phyloP scores from a whole-genome alignment of 73 alveolate species.

The Stentor roeselii region DNA sequence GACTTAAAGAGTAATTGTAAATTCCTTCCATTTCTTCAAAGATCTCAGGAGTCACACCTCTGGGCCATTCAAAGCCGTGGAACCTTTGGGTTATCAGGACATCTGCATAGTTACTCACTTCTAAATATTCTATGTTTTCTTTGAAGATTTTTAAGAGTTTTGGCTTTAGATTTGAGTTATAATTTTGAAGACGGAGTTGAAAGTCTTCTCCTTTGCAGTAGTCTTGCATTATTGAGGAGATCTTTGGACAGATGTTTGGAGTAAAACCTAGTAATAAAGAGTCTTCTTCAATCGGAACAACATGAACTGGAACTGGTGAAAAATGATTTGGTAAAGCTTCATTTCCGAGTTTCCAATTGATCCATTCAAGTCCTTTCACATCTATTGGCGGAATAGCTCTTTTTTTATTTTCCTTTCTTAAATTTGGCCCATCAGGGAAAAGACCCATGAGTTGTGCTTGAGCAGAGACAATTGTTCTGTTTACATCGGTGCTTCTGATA shows the following conservation, averaged over 20 bases:
- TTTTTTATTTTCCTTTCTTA: background rate
- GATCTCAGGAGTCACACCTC: background rate
- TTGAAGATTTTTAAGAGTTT: background rate
- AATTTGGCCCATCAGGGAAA: constrained; percentile 19
- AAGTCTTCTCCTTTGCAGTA: background rate
- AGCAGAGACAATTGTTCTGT: constrained; percentile 18
- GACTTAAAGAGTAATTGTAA: background rate
- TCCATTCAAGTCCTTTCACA: background rate
- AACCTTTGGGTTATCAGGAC: background rate
- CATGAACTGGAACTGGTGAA: constrained; percentile 25
- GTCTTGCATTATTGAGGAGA: background rate
- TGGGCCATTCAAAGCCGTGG: constrained; percentile 8
- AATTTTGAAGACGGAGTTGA: background rate
- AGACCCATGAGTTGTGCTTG: constrained; percentile 19
- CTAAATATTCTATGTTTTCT: background rate
- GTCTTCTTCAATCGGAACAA: background rate
- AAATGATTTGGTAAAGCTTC: constrained; percentile 11
- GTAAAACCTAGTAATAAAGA: background rate
- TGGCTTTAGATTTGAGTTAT: background rate
- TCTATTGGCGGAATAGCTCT: constrained; percentile 19
- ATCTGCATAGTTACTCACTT: background rate
- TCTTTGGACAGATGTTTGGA: background rate
- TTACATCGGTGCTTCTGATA: background rate
- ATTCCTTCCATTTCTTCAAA: background rate
- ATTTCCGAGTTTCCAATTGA: background rate